Evolutionary conservation across 140 eudicot species (phyloP).

Genomic region (Flaveria floridana): DNA sequence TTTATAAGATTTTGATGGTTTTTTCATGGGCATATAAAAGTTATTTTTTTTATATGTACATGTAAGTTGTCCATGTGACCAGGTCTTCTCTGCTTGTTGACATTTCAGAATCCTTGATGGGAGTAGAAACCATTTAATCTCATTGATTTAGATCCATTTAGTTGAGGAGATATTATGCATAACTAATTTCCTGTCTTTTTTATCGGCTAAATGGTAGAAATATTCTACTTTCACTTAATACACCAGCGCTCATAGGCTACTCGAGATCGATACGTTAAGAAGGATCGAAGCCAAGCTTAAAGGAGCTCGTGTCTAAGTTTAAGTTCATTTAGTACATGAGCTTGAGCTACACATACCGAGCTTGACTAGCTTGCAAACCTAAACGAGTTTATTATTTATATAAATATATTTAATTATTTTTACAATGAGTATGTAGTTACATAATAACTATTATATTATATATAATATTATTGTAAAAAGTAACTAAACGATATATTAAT

Average conservation of each 20-base stretch:
- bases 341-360: too few relatives aligned
- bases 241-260: too few relatives aligned
- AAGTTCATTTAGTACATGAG: too few relatives aligned
- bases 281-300: too few relatives aligned
- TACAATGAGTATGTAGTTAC: too few relatives aligned
- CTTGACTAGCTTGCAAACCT: too few relatives aligned
- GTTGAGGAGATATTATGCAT: constrained; percentile 1
- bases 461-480: too few relatives aligned
- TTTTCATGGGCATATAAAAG: constrained; percentile 22
- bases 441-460: too few relatives aligned
- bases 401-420: not conserved
- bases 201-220: not conserved
- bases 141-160: constrained; percentile 35
- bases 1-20: not conserved
- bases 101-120: constrained; percentile 39
- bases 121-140: constrained; percentile 33
- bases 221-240: not conserved
- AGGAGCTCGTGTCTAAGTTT: too few relatives aligned
- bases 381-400: not conserved
- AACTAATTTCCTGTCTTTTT: not conserved
- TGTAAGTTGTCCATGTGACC: constrained; percentile 26
- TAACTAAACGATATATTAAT: too few relatives aligned
- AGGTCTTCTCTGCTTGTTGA: constrained; percentile 37
- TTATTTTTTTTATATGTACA: not conserved
- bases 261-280: too few relatives aligned